Percentiles rank a stretch among this genome's conserved stretches.
Conservation (phyloP, 176 grass and related monocot species). For the Tillandsia leiboldiana region DNA sequence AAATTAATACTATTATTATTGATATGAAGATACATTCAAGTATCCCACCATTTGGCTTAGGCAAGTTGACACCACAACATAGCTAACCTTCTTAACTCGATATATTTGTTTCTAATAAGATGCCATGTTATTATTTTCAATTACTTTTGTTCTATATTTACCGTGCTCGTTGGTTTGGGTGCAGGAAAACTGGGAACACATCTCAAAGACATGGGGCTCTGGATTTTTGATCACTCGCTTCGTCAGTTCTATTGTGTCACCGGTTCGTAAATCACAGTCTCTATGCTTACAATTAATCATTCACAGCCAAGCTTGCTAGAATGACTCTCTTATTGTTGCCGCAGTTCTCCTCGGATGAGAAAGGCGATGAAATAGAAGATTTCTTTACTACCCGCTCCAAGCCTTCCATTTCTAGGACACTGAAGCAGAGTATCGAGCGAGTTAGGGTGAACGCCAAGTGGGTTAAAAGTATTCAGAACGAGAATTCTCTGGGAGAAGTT, state of each 20-base stretch:
- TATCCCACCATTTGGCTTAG: no score
- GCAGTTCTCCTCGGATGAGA: constrained; percentile 62
- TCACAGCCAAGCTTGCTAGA: background rate
- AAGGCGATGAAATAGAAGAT: constrained; percentile 62
- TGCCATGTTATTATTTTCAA: background rate
- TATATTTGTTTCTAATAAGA: background rate
- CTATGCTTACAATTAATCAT: background rate
- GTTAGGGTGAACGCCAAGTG: constrained; percentile 80
- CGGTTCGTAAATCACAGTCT: constrained; percentile 15
- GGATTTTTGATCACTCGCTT: constrained; percentile 67
- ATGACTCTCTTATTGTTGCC: background rate
- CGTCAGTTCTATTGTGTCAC: constrained; percentile 40
- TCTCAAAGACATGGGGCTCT: constrained; percentile 56
- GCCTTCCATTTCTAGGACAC: constrained; percentile 52
- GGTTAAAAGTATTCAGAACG: constrained; percentile 48
- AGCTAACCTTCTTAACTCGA: no score
- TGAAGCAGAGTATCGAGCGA: constrained; percentile 85
- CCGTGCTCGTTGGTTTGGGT: constrained; percentile 12
- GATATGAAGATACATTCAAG: no score
- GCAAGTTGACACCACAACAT: no score
- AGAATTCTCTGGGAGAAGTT: constrained; percentile 40
- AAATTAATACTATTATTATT: no score
- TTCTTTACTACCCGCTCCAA: constrained; percentile 68
- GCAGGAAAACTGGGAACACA: constrained; percentile 90
- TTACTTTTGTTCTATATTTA: constrained; percentile 16